A percentile compares a stretch with the other conserved stretches of the same genome.
These are phyloP conservation scores for Talaromyces sp. DNA, from an alignment of 2,329 filamentous ascomycete genomes.

Conservation along the genomic window DNA sequence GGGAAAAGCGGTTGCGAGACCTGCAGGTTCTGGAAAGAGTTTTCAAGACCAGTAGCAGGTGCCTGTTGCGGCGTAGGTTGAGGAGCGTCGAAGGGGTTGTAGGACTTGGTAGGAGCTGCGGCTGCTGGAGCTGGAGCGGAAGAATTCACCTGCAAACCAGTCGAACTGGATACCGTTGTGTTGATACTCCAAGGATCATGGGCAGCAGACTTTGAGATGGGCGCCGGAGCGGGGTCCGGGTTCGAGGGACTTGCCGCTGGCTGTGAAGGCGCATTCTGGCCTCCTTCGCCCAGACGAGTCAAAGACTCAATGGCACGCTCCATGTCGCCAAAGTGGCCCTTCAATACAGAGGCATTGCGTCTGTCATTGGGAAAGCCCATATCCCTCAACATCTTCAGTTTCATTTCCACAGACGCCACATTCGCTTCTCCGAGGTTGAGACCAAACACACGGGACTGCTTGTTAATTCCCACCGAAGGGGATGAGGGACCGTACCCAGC, in stretches of 20 bases:
- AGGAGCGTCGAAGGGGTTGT: conserved; percentile 64
- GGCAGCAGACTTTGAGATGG: conserved; percentile 49
- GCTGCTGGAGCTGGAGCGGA: conserved; percentile 20
- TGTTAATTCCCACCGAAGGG: conserved; percentile 22
- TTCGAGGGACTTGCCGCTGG: conserved; percentile 24
- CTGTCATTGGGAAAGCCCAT: conserved; percentile 89
- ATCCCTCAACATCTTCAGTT: conserved; percentile 71
- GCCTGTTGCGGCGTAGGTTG: conserved; percentile 21
- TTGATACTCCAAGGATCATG: conserved; percentile 51
- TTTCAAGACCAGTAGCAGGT: conserved; percentile 45
- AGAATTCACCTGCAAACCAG: conserved; percentile 1
- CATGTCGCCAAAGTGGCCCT: conserved; percentile 76
- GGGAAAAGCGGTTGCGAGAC: conserved; percentile 65
- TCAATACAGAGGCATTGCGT: conserved; percentile 74
- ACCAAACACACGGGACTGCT: conserved; percentile 53
- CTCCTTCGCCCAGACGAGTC: conserved; percentile 71
- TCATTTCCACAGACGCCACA: conserved; percentile 58
- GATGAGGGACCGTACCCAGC: conserved; percentile 18
- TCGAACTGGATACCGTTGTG: conserved; percentile 8
- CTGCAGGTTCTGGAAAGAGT: conserved; percentile 71
- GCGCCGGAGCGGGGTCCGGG: conserved; percentile 24
- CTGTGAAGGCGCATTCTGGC: conserved; percentile 52
- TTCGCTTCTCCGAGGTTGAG: conserved; percentile 52
- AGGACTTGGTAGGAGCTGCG: conserved; percentile 31
- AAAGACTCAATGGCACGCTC: conserved; percentile 82